These are phyloP conservation scores for Daldinia eschscholtzii DNA, from an alignment of 2,329 filamentous ascomycete species.

Conservation along the genomic window DNA sequence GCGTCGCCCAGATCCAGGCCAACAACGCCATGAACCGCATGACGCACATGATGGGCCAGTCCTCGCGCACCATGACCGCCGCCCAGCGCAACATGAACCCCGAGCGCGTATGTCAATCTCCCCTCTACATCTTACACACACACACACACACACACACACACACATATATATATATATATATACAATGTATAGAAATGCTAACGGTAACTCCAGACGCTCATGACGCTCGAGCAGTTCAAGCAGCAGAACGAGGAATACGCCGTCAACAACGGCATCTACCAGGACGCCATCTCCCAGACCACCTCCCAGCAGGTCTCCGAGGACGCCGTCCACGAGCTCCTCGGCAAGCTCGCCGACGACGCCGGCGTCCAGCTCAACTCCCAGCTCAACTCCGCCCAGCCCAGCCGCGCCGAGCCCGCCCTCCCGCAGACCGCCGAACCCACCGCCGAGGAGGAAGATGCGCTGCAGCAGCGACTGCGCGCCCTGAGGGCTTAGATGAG, in stretches of 20 bases:
- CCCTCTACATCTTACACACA: background rate
- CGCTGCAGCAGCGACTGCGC: slow-evolving; percentile 71
- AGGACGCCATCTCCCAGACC: slow-evolving; percentile 84
- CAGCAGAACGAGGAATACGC: slow-evolving; percentile 74
- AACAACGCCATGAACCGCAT: slow-evolving; percentile 75
- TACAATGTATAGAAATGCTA: background rate
- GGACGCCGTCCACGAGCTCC: slow-evolving; percentile 87
- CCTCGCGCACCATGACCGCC: slow-evolving; percentile 68
- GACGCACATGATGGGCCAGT: slow-evolving; percentile 73
- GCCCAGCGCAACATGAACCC: slow-evolving; percentile 71
- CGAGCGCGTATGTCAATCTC: slow-evolving; percentile 60
- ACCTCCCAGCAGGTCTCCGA: slow-evolving; percentile 80
- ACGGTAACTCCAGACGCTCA: slow-evolving; percentile 61
- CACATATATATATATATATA: too few species aligned
- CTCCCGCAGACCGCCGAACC: slow-evolving; percentile 68
- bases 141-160: too few species aligned
- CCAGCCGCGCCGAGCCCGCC: slow-evolving; percentile 69
- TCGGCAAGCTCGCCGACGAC: slow-evolving; percentile 88
- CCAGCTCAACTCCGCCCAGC: slow-evolving; percentile 73
- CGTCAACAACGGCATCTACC: slow-evolving; percentile 80
- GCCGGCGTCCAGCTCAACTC: slow-evolving; percentile 84
- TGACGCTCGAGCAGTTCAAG: slow-evolving; percentile 72
- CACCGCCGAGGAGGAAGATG: slow-evolving; percentile 83
- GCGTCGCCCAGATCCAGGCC: slow-evolving; percentile 71
- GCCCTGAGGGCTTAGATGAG: slow-evolving; percentile 64